Conservation (phyloP, 129 eudicot species). For the Ambrosia artemisiifolia region DNA sequence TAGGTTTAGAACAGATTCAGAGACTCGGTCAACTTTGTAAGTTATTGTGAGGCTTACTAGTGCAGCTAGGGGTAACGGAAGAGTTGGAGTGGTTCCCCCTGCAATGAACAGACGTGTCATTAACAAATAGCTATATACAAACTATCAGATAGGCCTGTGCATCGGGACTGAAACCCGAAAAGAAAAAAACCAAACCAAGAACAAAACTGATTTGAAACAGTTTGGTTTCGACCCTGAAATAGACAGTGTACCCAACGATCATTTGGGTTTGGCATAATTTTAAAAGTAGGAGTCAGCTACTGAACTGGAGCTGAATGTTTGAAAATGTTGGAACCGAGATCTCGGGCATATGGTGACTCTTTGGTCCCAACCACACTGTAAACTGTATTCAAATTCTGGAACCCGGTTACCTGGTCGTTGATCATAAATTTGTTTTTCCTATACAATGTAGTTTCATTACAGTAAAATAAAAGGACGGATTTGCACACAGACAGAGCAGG, state of each 20-base stretch:
- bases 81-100: slow-evolving; percentile 66
- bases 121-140: not conserved
- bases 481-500: not conserved
- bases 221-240: not conserved
- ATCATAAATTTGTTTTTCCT: too few species aligned
- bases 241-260: not conserved
- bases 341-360: not conserved
- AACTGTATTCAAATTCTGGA: not conserved
- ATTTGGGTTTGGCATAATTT: not conserved
- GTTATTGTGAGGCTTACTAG: slow-evolving; percentile 96
- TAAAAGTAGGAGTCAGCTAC: not conserved
- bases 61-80: slow-evolving; percentile 91
- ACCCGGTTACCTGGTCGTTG: not conserved
- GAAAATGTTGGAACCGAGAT: not conserved
- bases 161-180: not conserved
- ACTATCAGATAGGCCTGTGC: not conserved
- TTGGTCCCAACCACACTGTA: not conserved
- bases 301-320: not conserved
- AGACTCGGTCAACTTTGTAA: slow-evolving; percentile 63
- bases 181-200: not conserved
- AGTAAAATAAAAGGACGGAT: not conserved
- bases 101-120: slow-evolving; percentile 30
- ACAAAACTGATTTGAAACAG: not conserved
- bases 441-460: too few species aligned
- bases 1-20: slow-evolving; percentile 64